These are phyloP conservation scores for Suillus discolor DNA, from an alignment of 768 basidiomycete genomes.

Conservation along the genomic window DNA sequence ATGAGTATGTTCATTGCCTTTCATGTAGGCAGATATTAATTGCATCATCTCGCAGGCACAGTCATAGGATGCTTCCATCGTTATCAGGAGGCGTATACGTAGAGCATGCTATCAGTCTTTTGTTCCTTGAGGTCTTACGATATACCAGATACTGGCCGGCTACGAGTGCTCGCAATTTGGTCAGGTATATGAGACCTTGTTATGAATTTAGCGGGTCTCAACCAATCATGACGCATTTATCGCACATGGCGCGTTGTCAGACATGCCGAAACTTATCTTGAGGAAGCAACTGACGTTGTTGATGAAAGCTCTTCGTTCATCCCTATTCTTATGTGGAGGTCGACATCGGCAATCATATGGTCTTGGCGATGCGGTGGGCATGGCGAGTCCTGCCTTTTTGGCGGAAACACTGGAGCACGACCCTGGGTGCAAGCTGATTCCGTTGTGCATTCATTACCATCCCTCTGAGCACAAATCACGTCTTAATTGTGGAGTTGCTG, in stretches of 20 bases:
- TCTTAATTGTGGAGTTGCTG: neutral
- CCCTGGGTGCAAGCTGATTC: neutral
- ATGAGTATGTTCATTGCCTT: neutral
- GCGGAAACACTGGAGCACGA: neutral
- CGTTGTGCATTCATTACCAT: neutral
- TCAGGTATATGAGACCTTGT: neutral
- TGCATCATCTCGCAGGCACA: neutral
- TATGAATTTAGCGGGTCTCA: neutral
- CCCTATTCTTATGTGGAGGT: neutral
- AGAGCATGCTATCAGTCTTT: neutral
- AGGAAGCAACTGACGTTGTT: neutral
- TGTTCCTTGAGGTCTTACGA: neutral
- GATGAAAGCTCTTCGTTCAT: neutral
- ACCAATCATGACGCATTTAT: neutral
- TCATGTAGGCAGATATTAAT: neutral
- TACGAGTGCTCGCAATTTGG: neutral
- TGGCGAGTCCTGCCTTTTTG: neutral
- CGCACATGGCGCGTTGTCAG: no score
- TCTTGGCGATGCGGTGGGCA: neutral
- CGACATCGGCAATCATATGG: neutral
- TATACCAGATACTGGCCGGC: neutral
- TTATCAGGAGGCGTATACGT: neutral
- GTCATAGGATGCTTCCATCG: neutral
- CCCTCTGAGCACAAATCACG: neutral
- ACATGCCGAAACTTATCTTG: neutral